Conservation (phyloP, 441 rosid species). For the Erodium moschatum region DNA sequence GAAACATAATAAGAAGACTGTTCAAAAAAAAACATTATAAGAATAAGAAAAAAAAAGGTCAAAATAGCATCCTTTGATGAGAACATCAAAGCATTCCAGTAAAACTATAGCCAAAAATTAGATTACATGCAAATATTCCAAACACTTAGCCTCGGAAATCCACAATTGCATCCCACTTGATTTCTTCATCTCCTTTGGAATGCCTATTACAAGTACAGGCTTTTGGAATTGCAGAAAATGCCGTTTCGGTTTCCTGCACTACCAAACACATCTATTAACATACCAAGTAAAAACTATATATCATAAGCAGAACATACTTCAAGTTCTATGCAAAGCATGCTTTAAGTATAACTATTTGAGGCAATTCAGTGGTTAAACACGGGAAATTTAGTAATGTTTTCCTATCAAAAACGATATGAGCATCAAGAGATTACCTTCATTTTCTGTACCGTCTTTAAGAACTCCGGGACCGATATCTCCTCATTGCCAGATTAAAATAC, state of each 20-base stretch:
- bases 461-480: slow-evolving; percentile 12
- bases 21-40: too few species aligned
- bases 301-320: background rate
- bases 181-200: background rate
- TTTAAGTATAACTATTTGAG: too few species aligned
- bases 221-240: background rate
- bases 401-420: background rate
- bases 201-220: background rate
- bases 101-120: background rate
- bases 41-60: background rate
- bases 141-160: background rate
- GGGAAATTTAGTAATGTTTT: background rate
- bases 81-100: background rate
- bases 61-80: background rate
- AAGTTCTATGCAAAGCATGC: background rate
- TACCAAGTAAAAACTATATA: background rate
- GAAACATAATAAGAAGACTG: too few species aligned
- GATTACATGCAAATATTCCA: background rate
- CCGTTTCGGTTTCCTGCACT: background rate
- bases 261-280: background rate
- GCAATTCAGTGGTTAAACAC: too few species aligned
- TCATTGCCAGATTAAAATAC: slow-evolving; percentile 14
- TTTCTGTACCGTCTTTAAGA: slow-evolving; percentile 9
- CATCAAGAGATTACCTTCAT: background rate
- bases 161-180: background rate